A percentile compares a stretch with the other conserved stretches of the same genome.
Conservation (phyloP, 305 asterid genomes). For the Solanum hybrid region DNA sequence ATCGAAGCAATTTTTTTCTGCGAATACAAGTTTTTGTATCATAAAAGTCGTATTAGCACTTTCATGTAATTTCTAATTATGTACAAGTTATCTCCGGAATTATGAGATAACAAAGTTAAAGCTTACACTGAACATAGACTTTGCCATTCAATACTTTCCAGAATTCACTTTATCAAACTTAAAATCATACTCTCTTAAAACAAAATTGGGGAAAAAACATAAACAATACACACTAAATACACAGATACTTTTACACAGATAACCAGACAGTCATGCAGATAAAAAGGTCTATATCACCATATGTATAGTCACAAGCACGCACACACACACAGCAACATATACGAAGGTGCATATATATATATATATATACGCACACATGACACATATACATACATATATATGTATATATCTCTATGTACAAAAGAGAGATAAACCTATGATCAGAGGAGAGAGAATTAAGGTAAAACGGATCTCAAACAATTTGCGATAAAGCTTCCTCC, state of each 20-base stretch:
- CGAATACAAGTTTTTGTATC: background rate
- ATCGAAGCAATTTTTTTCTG: background rate
- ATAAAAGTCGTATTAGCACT: background rate
- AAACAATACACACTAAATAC: background rate
- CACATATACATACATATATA: background rate
- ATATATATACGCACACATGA: too few species aligned
- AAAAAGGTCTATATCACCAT: background rate
- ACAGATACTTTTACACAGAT: background rate
- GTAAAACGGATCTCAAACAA: background rate
- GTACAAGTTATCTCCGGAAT: background rate
- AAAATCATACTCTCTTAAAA: background rate
- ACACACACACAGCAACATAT: background rate
- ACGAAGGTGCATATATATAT: background rate
- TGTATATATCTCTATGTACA: background rate
- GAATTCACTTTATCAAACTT: background rate
- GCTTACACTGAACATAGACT: background rate
- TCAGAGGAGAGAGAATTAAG: background rate
- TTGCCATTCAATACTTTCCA: background rate
- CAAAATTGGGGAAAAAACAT: background rate
- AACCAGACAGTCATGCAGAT: background rate
- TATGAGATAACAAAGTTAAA: background rate
- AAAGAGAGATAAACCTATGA: slow-evolving; percentile 15
- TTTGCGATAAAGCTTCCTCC: background rate
- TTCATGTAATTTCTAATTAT: background rate
- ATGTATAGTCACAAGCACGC: background rate